These are phyloP conservation scores for Metschnikowia borealis DNA, from an alignment of 805 yeast genomes.

Conservation along the genomic window DNA sequence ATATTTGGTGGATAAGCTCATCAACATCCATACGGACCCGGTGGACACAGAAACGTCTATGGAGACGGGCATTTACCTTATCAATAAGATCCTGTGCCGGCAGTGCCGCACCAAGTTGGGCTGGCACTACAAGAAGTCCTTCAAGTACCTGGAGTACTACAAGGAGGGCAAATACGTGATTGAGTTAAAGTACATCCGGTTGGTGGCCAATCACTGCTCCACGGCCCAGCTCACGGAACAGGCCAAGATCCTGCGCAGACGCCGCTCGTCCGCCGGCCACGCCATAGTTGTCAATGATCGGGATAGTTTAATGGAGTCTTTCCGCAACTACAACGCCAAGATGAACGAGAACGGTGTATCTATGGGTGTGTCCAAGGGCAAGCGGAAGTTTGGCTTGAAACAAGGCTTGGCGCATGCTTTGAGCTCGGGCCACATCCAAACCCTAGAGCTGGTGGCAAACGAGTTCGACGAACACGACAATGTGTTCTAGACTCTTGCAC, in stretches of 20 bases:
- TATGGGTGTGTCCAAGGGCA: background rate
- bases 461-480: background rate
- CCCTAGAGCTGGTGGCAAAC: background rate
- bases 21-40: conserved; percentile 29
- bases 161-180: conserved; percentile 45
- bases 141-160: conserved; percentile 31
- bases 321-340: conserved; percentile 11
- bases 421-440: background rate
- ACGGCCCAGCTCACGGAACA: conserved; percentile 31
- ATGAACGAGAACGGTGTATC: background rate
- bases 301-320: conserved; percentile 4
- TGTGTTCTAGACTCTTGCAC: background rate
- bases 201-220: conserved; percentile 33
- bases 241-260: conserved; percentile 26
- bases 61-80: conserved; percentile 38
- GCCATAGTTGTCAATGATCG: conserved; percentile 6
- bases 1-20: conserved; percentile 36
- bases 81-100: conserved; percentile 35
- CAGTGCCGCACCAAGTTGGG: conserved; percentile 37
- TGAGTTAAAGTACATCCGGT: conserved; percentile 33
- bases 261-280: conserved; percentile 19
- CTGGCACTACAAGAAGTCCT: conserved; percentile 41
- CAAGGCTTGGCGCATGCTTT: background rate
- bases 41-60: conserved; percentile 30
- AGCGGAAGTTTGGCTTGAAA: background rate